Conservation (phyloP, 805 yeast species). For the Cyberlindnera mrakii region DNA sequence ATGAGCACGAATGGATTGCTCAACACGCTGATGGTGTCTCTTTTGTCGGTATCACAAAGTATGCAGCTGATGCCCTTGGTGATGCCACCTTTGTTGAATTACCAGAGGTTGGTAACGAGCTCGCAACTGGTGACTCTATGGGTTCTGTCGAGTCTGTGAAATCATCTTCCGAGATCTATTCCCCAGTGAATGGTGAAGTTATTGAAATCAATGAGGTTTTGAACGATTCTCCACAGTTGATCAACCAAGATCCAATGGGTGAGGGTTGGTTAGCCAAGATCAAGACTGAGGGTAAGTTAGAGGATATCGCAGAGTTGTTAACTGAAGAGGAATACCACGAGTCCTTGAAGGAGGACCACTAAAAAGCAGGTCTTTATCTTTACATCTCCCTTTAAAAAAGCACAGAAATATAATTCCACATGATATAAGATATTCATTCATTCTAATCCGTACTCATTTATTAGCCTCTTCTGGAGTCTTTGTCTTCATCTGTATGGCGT, state of each 20-base stretch:
- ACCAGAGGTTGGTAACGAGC: slow-evolving; percentile 61
- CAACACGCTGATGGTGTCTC: slow-evolving; percentile 76
- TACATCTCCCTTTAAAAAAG: background rate
- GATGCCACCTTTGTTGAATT: slow-evolving; percentile 93
- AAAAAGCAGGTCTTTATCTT: background rate
- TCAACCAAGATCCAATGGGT: slow-evolving; percentile 89
- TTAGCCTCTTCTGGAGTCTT: slow-evolving; percentile 58
- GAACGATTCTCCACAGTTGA: slow-evolving; percentile 65
- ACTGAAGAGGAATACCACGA: slow-evolving; percentile 42
- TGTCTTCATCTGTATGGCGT: slow-evolving; percentile 82
- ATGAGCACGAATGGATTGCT: slow-evolving; percentile 95
- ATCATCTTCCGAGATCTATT: slow-evolving; percentile 86
- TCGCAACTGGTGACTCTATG: slow-evolving; percentile 71
- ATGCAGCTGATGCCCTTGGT: slow-evolving; percentile 95
- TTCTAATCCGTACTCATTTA: slow-evolving; percentile 1
- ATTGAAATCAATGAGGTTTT: slow-evolving; percentile 63
- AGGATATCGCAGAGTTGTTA: slow-evolving; percentile 50
- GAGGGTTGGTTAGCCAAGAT: slow-evolving; percentile 89
- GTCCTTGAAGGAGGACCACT: slow-evolving; percentile 18
- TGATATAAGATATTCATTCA: slow-evolving; percentile 3
- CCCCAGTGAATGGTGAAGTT: slow-evolving; percentile 78
- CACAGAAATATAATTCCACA: background rate
- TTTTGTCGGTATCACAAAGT: slow-evolving; percentile 87
- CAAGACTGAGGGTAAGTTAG: slow-evolving; percentile 41
- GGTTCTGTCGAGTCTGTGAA: slow-evolving; percentile 95